phyloP scores from a whole-genome alignment of 2,329 filamentous ascomycete species.

The Capronia epimyces region DNA sequence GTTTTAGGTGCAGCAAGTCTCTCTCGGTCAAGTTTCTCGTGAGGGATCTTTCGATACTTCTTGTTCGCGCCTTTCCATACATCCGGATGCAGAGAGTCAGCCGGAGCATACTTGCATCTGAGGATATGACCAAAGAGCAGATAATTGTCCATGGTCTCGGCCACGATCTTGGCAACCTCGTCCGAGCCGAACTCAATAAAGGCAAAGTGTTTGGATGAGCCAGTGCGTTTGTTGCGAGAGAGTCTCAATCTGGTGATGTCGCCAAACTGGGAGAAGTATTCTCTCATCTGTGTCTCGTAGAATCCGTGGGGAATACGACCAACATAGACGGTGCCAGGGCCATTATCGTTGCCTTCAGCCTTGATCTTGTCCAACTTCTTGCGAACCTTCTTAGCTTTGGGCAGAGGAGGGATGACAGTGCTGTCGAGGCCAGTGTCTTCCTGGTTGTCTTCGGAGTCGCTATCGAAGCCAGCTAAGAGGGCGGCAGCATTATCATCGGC shows the following conservation, averaged over 20 bases:
- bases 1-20: slow-evolving; percentile 67
- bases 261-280: slow-evolving; percentile 93
- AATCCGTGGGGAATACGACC: slow-evolving; percentile 89
- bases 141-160: slow-evolving; percentile 97
- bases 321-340: slow-evolving; percentile 77
- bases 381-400: slow-evolving; percentile 42
- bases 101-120: slow-evolving; percentile 73
- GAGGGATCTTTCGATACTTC: slow-evolving; percentile 81
- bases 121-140: slow-evolving; percentile 90
- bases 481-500: slow-evolving; percentile 51
- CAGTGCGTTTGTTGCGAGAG: slow-evolving; percentile 87
- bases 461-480: slow-evolving; percentile 53
- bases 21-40: slow-evolving; percentile 77
- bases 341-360: slow-evolving; percentile 41
- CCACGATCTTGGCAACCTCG: slow-evolving; percentile 83
- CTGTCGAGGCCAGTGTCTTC: slow-evolving; percentile 45
- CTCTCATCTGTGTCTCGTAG: slow-evolving; percentile 91
- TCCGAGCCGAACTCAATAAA: slow-evolving; percentile 79
- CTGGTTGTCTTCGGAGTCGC: slow-evolving; percentile 47
- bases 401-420: slow-evolving; percentile 40
- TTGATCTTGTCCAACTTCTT: slow-evolving; percentile 49
- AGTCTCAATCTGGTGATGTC: slow-evolving; percentile 71
- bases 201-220: slow-evolving; percentile 85
- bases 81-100: slow-evolving; percentile 70
- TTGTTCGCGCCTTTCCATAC: slow-evolving; percentile 87